phyloP scores from a whole-genome alignment of 306 rosid species.

The Geum urbanum region DNA sequence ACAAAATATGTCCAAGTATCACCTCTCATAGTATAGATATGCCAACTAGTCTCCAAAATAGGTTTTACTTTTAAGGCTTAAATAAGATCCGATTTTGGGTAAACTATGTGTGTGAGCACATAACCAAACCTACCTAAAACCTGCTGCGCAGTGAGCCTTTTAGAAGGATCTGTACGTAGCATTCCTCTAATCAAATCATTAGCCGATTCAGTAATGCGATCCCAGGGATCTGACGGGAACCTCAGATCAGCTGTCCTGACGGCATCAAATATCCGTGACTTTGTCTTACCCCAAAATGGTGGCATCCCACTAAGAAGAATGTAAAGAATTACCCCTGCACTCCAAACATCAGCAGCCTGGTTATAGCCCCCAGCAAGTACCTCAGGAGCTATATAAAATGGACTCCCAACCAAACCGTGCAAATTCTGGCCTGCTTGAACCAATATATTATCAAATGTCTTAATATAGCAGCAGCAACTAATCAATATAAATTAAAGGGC shows the following conservation, averaged over 20 bases:
- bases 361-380: conserved; percentile 81
- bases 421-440: conserved; percentile 67
- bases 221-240: conserved; percentile 70
- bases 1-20: background rate
- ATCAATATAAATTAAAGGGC: conserved; percentile 3
- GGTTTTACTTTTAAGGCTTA: too few relatives aligned
- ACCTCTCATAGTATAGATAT: background rate
- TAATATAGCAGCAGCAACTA: conserved; percentile 1
- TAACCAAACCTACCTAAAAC: conserved; percentile 54
- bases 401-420: conserved; percentile 90
- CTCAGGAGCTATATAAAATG: conserved; percentile 86
- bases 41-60: background rate
- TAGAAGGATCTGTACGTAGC: conserved; percentile 66
- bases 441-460: conserved; percentile 29
- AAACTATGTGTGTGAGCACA: background rate
- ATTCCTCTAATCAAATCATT: conserved; percentile 64
- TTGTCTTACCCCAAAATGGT: conserved; percentile 92
- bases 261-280: conserved; percentile 70
- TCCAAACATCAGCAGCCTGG: conserved; percentile 88
- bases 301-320: conserved; percentile 80
- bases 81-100: background rate
- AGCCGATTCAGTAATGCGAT: conserved; percentile 58
- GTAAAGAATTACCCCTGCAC: conserved; percentile 81
- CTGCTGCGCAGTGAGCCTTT: conserved; percentile 68
- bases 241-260: conserved; percentile 64